Base-by-base conservation (phyloP, 2,329 filamentous ascomycete species). In the Pseudopithomyces maydicus region DNA sequence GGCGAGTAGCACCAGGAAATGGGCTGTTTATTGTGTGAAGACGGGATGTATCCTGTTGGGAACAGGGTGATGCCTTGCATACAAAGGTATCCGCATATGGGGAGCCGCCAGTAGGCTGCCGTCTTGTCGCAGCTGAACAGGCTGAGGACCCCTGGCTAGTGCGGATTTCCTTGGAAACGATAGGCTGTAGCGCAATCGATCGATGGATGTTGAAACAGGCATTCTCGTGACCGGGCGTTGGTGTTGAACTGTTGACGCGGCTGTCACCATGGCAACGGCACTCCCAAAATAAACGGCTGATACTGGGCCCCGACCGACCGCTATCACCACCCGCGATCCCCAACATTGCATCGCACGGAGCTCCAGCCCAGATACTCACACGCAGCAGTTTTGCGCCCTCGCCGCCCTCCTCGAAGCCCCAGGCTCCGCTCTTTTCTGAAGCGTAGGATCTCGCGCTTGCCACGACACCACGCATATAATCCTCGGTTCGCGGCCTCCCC, bases 131-230 rank as follows among this genome's bases (percentile, higher is more conserved):
- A 17, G 50, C 41, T 43, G 15, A 6, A 32, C 41, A 15, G 5
- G 53, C 41, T 39, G 46, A 23, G 33, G 17, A 56, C 17, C 54
- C 45, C 52, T 45, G 41, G 17, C 33, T 17, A 29, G 29, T 36
- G 39, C 19, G 15, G 3, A 23, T 17, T 14, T 15, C 14, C 36
- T 12, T 15, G 15, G 33, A 47, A 23, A 10, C 45, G n/a, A 56
- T 56, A 56, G 54, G 54, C 15, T 20, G 48, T 7, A 22, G 33
- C 3, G 38, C n/a, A 41, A 47, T 87, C 79, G 1, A 81, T 77
- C 54, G 66, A 47, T 35, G 48, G 42, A 54, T 38, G 26, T 54
- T 67, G 64, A 69, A 69, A 66, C 66, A 44, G 54, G 42, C 51
- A 55, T 63, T 63, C 62, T 62, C 63, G 63, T 64, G 60, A 66